Evolutionary conservation across 2,329 filamentous ascomycete species (phyloP).

Genomic region (Ophiobolus disseminans): DNA sequence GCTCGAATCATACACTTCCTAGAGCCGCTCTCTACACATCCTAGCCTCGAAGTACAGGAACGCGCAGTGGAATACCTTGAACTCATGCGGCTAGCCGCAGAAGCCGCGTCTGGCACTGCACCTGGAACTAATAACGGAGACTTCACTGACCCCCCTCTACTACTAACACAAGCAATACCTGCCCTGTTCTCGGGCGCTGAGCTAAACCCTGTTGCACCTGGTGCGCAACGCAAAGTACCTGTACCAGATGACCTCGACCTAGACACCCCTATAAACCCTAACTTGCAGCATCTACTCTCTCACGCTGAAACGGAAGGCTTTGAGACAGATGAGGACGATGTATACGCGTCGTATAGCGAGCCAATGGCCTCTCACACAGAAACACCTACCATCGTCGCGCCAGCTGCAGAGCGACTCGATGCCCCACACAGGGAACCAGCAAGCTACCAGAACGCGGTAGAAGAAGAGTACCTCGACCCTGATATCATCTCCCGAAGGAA

Average conservation of each 20-base stretch:
- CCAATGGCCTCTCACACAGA: constrained; percentile 39
- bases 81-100: constrained; percentile 82
- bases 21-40: constrained; percentile 80
- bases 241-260: constrained; percentile 77
- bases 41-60: constrained; percentile 92
- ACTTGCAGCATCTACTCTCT: constrained; percentile 71
- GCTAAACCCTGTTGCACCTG: constrained; percentile 85
- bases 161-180: constrained; percentile 90
- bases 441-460: constrained; percentile 56
- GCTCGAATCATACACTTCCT: constrained; percentile 82
- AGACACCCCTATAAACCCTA: constrained; percentile 80
- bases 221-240: constrained; percentile 86
- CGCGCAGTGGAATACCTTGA: constrained; percentile 92
- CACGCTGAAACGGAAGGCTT: constrained; percentile 55
- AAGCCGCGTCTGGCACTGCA: constrained; percentile 75
- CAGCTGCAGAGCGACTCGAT: constrained; percentile 55
- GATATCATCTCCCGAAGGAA: constrained; percentile 77
- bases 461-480: constrained; percentile 68
- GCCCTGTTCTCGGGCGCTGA: constrained; percentile 86
- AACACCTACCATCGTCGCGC: constrained; percentile 23
- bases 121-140: constrained; percentile 65
- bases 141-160: constrained; percentile 77
- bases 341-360: constrained; percentile 56
- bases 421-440: constrained; percentile 43
- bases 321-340: constrained; percentile 53